Conservation (phyloP, 352 stramenopile genomes). For the Phytophthora citrophthora region DNA sequence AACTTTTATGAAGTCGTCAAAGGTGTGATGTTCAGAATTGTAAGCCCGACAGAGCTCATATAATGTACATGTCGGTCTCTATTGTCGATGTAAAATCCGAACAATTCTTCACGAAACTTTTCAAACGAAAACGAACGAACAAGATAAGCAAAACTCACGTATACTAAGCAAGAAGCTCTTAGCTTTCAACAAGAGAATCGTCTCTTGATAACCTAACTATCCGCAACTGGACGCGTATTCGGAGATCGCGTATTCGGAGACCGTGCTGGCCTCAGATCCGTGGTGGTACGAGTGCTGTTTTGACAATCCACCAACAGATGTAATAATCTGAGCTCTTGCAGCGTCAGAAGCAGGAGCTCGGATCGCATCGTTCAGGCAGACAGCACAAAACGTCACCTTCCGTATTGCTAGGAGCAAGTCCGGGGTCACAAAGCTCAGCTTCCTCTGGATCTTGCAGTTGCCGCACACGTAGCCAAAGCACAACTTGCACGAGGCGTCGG, state of each 20-base stretch:
- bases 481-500: slow-evolving; percentile 38
- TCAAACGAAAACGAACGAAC: too few species aligned
- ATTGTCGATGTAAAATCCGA: too few species aligned
- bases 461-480: slow-evolving; percentile 41
- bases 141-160: not conserved
- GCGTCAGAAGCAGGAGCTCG: slow-evolving; percentile 26
- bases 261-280: slow-evolving; percentile 33
- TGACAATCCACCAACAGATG: slow-evolving; percentile 9
- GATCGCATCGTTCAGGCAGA: slow-evolving; percentile 38
- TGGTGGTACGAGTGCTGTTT: slow-evolving; percentile 26
- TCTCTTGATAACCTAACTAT: not conserved
- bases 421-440: slow-evolving; percentile 41
- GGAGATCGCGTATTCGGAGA: slow-evolving; percentile 36
- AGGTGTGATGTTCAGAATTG: too few species aligned
- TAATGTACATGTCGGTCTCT: too few species aligned
- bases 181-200: too few species aligned
- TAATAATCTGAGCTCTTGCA: slow-evolving; percentile 32
- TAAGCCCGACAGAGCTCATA: too few species aligned
- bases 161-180: too few species aligned
- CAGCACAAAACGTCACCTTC: slow-evolving; percentile 42
- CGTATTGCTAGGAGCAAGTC: slow-evolving; percentile 36
- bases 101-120: too few species aligned
- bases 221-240: slow-evolving; percentile 28
- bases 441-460: slow-evolving; percentile 36
- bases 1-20: too few species aligned